Evolutionary conservation across 164 flowering plant genomes (phyloP), one percentile per base, ranked within the genome.

Genomic region (Vitis rotundifolia): DNA sequence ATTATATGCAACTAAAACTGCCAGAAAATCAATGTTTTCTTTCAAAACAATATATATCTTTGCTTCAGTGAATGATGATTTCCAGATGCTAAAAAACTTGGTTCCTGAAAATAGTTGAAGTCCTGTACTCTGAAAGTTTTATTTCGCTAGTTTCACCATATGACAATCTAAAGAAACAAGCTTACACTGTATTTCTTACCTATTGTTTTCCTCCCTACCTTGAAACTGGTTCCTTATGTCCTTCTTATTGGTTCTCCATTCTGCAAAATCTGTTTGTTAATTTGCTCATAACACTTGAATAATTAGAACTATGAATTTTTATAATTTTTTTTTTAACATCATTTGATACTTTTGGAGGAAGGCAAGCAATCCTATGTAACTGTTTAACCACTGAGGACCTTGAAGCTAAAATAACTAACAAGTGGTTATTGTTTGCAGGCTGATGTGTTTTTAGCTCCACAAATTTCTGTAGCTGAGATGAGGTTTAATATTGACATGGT

Each of bases 381-480:
- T 49, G 62, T 63, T 57, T 47, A 26, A 5, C 26, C 31, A 53
- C 0, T n/a, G 10, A 16, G 52, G 56, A 19, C 48, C 48, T 63
- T 53, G 18, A 56, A 56, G 51, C 63, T 28, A 26, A n/a, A 28
- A 52, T 15, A 61, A 59, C 53, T 68, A 52, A 75, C 12, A 13
- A 10, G 49, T 22, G 48, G 13, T 52, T 37, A 12, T 63, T 62
- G 51, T 70, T 49, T 77, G 79, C 88, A 90, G 94, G 91, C 91
- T 74, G 94, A 88, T 81, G 85, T 88, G 8, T 90, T 88, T 68
- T 68, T 90, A 74, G 94, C 88, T 18, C 92, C 94, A 16, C 89
- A 90, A 64, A 83, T 88, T 61, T 75, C 84, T 68, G 68, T 75
- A 14, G 84, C 89, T 48, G 50, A 63, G 1, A 57, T 28, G 19